Conservation (phyloP, 257 asterid genomes). For the Salvia hispanica region DNA sequence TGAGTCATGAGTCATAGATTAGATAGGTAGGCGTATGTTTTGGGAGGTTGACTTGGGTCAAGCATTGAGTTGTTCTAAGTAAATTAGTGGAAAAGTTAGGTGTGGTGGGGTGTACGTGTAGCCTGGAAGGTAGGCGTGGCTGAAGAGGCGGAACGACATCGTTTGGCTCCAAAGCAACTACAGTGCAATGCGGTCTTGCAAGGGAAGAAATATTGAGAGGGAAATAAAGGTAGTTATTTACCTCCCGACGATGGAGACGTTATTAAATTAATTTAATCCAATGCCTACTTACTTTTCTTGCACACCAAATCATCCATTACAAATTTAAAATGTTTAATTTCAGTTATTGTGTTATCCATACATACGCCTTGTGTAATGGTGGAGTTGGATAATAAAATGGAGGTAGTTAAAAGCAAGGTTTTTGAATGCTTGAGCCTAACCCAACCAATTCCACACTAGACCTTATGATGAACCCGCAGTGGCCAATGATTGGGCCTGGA, state of each 20-base stretch:
- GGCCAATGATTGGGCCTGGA: too few relatives aligned
- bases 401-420: too few relatives aligned
- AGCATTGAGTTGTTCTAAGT: slow-evolving; percentile 8
- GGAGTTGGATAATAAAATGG: too few relatives aligned
- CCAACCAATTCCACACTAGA: too few relatives aligned
- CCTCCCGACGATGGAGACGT: too few relatives aligned
- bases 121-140: neutral
- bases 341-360: too few relatives aligned
- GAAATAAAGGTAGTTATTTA: neutral
- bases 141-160: neutral
- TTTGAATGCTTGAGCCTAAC: too few relatives aligned
- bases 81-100: slow-evolving; percentile 10
- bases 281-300: neutral
- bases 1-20: neutral
- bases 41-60: slow-evolving; percentile 25
- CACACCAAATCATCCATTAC: neutral
- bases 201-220: slow-evolving; percentile 25
- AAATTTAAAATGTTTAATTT: too few relatives aligned
- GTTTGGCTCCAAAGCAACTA: slow-evolving; percentile 13
- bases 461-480: too few relatives aligned
- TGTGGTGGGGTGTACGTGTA: slow-evolving; percentile 4
- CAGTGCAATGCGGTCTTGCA: slow-evolving; percentile 27
- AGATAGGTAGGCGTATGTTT: neutral
- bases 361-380: too few relatives aligned
- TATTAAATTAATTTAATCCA: neutral